Base-by-base conservation (phyloP, 139 green algal genomes). In the Chlamydomonas schloesseri region DNA sequence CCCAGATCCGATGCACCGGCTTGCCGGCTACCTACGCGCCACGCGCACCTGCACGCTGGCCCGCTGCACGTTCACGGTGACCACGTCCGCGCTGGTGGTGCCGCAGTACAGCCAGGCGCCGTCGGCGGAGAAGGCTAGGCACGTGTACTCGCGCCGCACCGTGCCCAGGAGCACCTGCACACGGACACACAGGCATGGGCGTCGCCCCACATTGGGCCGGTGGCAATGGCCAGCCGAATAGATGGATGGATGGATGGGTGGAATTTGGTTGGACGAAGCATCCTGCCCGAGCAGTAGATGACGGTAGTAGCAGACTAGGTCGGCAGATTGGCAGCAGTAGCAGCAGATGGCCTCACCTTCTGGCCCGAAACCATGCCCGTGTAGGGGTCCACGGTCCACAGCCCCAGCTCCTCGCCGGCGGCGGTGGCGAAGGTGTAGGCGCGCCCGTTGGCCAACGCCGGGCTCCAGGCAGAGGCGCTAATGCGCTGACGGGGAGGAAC, bases 41-140 rank as follows among this genome's bases (percentile, higher is more conserved):
- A 58, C 55, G 18, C 20, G n/a, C 46, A 95, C 89, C 89, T 95
- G 92, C 73, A 95, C 85, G 18, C 86, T 78, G 11, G 31, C 46
- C 18, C 92, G 80, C 55, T 87, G 65, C n/a, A 93, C 91, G 68
- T 95, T 95, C 83, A 95, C 57, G 20, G 89, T 92, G 15, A 93
- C 76, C 31, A 94, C 83, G 73, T 95, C 92, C 0, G 88, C 90
- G 29, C 71, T 91, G 9, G 77, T 68, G 15, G 92, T 93, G 47
- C 92, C 92, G 34, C 86, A 88, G 81, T 93, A 94, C 68, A 95
- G 81, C 92, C 92, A 95, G 17, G 65, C 60, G 14, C 89, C 86
- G 71, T 93, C 89, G 3, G 86, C 10, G 31, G 88, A 92, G 82
- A 90, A 95, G 17, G 88, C 65, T 31, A 95, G 88, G 26, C 60